Conservation (phyloP, 768 basidiomycete species). For the Austroboletus festivus region DNA sequence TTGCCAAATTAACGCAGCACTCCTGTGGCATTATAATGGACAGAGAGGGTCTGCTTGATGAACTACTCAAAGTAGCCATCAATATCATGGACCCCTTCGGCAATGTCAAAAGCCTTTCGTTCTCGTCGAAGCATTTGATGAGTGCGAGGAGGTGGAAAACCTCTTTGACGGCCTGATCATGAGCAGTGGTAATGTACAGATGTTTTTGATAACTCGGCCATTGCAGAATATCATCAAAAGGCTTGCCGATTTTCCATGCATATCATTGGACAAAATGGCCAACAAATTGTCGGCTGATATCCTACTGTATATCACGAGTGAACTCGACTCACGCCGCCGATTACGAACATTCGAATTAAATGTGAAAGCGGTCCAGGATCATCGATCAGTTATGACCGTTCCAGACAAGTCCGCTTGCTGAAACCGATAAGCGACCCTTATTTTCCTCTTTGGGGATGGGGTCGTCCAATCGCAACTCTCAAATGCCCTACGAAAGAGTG, state of each 20-base stretch:
- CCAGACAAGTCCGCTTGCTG: no score
- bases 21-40: neutral
- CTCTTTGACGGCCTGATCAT: conserved; percentile 7
- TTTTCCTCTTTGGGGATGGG: no score
- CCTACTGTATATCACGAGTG: conserved; percentile 10
- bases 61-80: neutral
- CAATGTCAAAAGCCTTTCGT: conserved; percentile 5
- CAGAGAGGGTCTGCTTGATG: neutral
- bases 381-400: no score
- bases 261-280: conserved; percentile 12
- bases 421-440: no score
- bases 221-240: conserved; percentile 8
- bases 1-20: conserved; percentile 12
- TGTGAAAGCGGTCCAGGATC: conserved; percentile 10
- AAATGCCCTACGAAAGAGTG: no score
- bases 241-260: neutral
- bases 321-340: conserved; percentile 5
- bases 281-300: conserved; percentile 8
- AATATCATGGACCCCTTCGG: no score
- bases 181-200: conserved; percentile 1
- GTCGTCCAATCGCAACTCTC: no score
- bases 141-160: conserved; percentile 8
- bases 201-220: conserved; percentile 18
- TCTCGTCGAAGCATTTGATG: conserved; percentile 21
- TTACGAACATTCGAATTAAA: conserved; percentile 5